phyloP scores from a whole-genome alignment of 2,329 filamentous ascomycete genomes.

The Aureobasidium leucospermi region DNA sequence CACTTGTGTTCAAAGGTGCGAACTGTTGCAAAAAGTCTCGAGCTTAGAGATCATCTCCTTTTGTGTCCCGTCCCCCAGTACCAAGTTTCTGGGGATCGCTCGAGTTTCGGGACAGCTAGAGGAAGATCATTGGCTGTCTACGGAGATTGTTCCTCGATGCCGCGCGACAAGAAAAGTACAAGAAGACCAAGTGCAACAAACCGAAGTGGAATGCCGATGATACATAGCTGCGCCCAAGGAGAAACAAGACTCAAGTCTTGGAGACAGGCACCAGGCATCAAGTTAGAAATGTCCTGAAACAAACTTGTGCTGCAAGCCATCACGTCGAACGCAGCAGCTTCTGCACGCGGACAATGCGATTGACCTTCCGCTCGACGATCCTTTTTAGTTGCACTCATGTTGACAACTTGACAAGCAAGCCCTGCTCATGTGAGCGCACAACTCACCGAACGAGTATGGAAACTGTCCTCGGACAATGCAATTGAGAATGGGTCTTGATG shows the following conservation, averaged over 20 bases:
- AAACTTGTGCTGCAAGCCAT: neutral
- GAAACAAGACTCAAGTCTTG: neutral
- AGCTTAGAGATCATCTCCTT: neutral
- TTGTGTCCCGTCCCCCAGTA: neutral
- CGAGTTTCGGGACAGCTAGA: neutral
- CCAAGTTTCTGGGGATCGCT: neutral
- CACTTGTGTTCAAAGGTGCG: neutral
- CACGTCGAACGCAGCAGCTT: neutral
- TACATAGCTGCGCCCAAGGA: neutral
- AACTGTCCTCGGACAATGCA: too few relatives aligned
- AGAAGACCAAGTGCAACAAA: neutral
- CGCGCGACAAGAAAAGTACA: neutral
- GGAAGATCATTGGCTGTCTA: neutral
- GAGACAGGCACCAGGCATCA: neutral
- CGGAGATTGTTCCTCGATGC: conserved; percentile 1
- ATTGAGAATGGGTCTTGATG: too few relatives aligned
- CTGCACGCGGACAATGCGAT: neutral
- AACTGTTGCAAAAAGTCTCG: neutral
- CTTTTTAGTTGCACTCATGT: too few relatives aligned
- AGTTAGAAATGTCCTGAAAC: neutral
- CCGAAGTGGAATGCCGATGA: neutral
- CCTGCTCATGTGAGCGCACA: too few relatives aligned
- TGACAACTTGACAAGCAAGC: too few relatives aligned
- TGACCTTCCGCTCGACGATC: too few relatives aligned
- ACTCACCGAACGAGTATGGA: too few relatives aligned